A percentile compares a stretch with the other conserved stretches of the same genome.
Evolutionary conservation across 2,329 filamentous ascomycete species (phyloP).

Genomic region (Furcasterigmium sp.): DNA sequence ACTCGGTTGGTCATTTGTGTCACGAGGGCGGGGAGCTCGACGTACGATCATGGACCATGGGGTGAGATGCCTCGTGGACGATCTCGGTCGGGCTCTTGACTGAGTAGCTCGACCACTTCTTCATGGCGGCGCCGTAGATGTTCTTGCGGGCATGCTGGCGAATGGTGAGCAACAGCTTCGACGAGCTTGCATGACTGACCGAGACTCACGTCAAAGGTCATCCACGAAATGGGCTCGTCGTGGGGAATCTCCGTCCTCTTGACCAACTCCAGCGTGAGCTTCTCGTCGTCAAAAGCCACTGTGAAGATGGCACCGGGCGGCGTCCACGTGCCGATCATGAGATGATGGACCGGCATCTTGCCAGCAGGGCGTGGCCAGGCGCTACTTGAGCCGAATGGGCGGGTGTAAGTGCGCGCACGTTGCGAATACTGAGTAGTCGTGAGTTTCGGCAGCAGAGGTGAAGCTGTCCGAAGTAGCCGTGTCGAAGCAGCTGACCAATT

Average conservation of each 20-base stretch:
- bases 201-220: constrained; percentile 73
- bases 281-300: constrained; percentile 80
- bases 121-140: constrained; percentile 87
- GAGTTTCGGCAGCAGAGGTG: not conserved
- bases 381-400: not conserved
- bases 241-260: constrained; percentile 77
- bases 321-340: constrained; percentile 92
- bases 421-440: not conserved
- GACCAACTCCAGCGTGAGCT: constrained; percentile 65
- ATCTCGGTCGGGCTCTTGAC: constrained; percentile 74
- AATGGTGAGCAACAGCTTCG: not conserved
- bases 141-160: constrained; percentile 73
- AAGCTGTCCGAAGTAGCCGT: not conserved
- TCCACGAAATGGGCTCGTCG: constrained; percentile 89
- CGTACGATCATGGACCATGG: constrained; percentile 71
- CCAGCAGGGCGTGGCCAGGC: constrained; percentile 1
- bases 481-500: not conserved
- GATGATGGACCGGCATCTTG: constrained; percentile 73
- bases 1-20: not conserved
- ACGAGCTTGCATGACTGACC: not conserved
- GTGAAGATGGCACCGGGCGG: constrained; percentile 87
- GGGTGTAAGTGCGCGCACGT: not conserved
- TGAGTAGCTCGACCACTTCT: constrained; percentile 82
- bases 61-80: constrained; percentile 66
- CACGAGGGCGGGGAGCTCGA: constrained; percentile 7